Percentiles rank a stretch among this genome's conserved stretches.
These are phyloP conservation scores for Penicillium paneum DNA, from an alignment of 2,329 filamentous ascomycete species.

Conservation along the genomic window DNA sequence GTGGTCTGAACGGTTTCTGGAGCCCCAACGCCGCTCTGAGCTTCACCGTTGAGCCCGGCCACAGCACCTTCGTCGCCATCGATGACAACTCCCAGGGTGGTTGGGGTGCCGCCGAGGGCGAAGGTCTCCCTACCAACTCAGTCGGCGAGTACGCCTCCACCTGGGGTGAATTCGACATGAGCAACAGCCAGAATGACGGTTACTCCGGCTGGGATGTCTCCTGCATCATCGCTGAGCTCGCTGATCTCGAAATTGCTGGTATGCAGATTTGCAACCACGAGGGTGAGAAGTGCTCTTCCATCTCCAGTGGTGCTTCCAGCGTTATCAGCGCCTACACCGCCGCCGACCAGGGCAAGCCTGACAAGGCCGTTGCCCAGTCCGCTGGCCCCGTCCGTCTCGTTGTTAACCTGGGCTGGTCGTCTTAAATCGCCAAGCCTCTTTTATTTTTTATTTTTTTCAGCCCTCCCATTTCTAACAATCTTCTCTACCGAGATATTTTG, in stretches of 20 bases:
- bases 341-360: conserved; percentile 25
- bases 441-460: background rate
- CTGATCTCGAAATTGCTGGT: conserved; percentile 30
- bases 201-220: conserved; percentile 44
- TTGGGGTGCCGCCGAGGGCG: conserved; percentile 32
- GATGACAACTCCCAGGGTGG: conserved; percentile 38
- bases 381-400: conserved; percentile 33
- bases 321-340: conserved; percentile 36
- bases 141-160: conserved; percentile 37
- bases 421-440: conserved; percentile 8
- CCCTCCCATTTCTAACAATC: conserved; percentile 8
- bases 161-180: conserved; percentile 44
- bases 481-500: conserved; percentile 10
- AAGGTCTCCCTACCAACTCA: conserved; percentile 25
- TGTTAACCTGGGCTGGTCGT: conserved; percentile 31
- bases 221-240: conserved; percentile 34
- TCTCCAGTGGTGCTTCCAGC: conserved; percentile 20
- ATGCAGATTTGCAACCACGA: conserved; percentile 37
- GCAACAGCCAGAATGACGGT: conserved; percentile 29
- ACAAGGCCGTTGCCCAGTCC: conserved; percentile 29
- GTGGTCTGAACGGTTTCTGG: conserved; percentile 33
- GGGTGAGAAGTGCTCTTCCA: conserved; percentile 31
- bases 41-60: conserved; percentile 30
- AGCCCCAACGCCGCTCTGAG: conserved; percentile 34
- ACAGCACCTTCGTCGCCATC: conserved; percentile 38